Evolutionary conservation across 352 stramenopile genomes (phyloP).

Genomic region (Phytophthora lateralis): DNA sequence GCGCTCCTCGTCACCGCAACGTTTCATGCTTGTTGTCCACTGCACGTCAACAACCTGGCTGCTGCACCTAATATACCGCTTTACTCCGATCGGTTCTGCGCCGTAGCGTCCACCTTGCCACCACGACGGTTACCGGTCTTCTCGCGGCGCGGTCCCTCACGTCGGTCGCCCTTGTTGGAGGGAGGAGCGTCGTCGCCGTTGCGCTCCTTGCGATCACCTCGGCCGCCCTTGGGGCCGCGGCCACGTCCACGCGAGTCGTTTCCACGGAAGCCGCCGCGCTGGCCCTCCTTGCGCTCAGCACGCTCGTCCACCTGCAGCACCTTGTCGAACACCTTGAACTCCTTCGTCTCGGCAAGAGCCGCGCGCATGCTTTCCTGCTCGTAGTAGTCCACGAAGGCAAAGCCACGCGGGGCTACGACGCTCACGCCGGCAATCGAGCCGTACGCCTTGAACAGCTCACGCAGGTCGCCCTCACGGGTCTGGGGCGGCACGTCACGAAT

Average conservation of each 20-base stretch:
- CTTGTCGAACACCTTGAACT: slow-evolving; percentile 82
- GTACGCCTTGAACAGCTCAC: slow-evolving; percentile 82
- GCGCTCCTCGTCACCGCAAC: slow-evolving; percentile 9
- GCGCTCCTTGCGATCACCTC: slow-evolving; percentile 74
- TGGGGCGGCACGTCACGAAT: slow-evolving; percentile 78
- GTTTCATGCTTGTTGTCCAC: slow-evolving; percentile 6
- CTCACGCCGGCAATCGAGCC: slow-evolving; percentile 77
- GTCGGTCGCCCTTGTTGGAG: slow-evolving; percentile 42
- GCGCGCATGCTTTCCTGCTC: slow-evolving; percentile 81
- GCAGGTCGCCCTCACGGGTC: slow-evolving; percentile 76
- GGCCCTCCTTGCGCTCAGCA: slow-evolving; percentile 72
- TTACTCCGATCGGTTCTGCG: slow-evolving; percentile 58
- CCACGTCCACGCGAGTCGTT: slow-evolving; percentile 54
- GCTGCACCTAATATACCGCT: slow-evolving; percentile 36
- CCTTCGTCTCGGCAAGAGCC: slow-evolving; percentile 61
- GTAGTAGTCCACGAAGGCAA: slow-evolving; percentile 86
- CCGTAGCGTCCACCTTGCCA: slow-evolving; percentile 61
- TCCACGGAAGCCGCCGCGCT: slow-evolving; percentile 60
- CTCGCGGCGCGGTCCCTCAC: slow-evolving; percentile 54
- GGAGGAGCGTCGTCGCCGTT: slow-evolving; percentile 52
- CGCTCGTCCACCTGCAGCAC: slow-evolving; percentile 77
- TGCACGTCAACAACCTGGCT: slow-evolving; percentile 17
- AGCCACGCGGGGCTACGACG: slow-evolving; percentile 59
- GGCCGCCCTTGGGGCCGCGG: slow-evolving; percentile 51
- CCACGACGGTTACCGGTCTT: slow-evolving; percentile 68